Evolutionary conservation across 192 early-diverging fungal genomes (phyloP), one percentile per base, ranked within the genome.

Genomic region (Dimargaris verticillata): DNA sequence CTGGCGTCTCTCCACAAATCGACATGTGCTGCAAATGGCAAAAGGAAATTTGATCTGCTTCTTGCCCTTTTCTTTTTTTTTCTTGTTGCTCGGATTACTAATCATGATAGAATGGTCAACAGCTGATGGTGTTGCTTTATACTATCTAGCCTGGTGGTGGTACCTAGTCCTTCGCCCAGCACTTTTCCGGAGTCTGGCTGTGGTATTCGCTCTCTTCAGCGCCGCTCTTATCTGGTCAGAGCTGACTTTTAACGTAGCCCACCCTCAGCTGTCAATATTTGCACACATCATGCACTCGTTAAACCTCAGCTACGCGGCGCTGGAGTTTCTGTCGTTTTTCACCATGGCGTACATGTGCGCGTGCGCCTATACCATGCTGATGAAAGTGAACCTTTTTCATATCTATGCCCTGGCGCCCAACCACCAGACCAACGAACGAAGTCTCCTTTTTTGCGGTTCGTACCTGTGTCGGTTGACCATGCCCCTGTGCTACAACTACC

Each of bases 401-500:
- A 78, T 88, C 29, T 94, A 92, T 74, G 74, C 84, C 44, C 75
- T 97, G 25, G 90, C 92, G 29, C 85, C 90, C 14, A 83, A 95
- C 66, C 95, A 97, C 64, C 87, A 93, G 67, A 93, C 93, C 5
- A 91, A 92, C 72, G 87, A 90, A 66, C 83, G 82, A 41, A 89
- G 86, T 61, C 67, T 97, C 54, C 78, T 97, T 29, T 97, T 93
- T 73, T 82, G 93, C 59, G 91, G 87, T n/a, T 82, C 85, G 0
- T 95, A 97, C 64, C 77, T 97, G 57, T 93, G 91, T 64, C 74
- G 84, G 28, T 72, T 88, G 62, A 84, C 79, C 6, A 74, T 84
- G 28, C 95, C 95, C 11, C 77, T 97, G 43, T 93, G 90, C 63
- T 95, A 95, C 74, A 97, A 97, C 69, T 95, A 89, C 63, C 74